Evolutionary conservation across 192 early-diverging fungal genomes (phyloP).

Genomic region (Gonapodya prolifera): DNA sequence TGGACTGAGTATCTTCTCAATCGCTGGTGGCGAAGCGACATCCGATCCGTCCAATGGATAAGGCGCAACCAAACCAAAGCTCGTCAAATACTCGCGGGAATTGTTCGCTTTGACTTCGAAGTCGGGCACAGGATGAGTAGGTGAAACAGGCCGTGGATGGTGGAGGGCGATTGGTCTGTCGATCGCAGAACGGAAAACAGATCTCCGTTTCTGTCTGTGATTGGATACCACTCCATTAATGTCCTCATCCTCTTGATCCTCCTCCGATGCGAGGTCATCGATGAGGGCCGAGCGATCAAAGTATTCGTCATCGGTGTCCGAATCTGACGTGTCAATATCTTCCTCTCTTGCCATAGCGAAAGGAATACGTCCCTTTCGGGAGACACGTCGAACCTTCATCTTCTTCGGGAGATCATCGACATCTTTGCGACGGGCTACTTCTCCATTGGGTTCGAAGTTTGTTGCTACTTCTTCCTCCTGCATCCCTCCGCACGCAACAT

Average conservation of each 20-base stretch:
- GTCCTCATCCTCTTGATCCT: no score
- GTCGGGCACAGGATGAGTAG: background rate
- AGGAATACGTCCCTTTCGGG: no score
- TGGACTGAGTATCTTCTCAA: background rate
- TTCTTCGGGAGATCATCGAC: no score
- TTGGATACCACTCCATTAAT: no score
- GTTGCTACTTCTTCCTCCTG: background rate
- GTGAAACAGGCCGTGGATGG: background rate
- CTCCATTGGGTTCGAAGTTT: background rate
- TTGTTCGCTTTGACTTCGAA: background rate
- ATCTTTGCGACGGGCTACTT: no score
- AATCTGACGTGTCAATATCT: background rate
- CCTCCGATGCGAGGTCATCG: no score
- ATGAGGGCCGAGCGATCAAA: background rate
- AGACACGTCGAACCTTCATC: no score
- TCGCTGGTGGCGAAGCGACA: background rate
- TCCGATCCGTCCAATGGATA: background rate
- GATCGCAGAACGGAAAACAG: no score
- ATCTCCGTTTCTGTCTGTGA: no score
- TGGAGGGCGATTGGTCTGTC: background rate
- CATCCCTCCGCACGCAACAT: background rate
- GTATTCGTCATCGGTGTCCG: background rate
- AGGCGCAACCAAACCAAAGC: background rate
- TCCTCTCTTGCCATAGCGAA: background rate
- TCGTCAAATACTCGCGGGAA: background rate